A percentile compares a stretch with the other conserved stretches of the same genome.
Conservation (phyloP, 495 filamentous ascomycete species). For the Neurospora hispaniola region DNA sequence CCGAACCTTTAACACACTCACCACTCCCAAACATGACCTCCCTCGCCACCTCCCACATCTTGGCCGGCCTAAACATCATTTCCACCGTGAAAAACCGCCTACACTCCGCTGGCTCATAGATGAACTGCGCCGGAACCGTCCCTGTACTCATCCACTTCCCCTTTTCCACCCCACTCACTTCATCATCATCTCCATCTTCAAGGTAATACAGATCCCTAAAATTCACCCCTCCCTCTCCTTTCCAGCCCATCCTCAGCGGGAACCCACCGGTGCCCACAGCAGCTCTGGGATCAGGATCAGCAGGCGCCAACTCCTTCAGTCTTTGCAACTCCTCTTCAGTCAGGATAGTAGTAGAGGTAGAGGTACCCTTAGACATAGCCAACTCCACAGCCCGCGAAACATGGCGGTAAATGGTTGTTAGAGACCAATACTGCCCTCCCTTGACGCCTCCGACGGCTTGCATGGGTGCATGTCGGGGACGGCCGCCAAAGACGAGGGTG, state of each 20-base stretch:
- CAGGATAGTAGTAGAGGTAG: no score
- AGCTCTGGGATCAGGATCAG: no score
- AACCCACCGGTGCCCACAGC: not conserved
- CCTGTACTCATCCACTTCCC: not conserved
- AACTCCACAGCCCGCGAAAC: not conserved
- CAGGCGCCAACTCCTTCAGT: not conserved
- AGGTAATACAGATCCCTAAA: not conserved
- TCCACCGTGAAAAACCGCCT: not conserved
- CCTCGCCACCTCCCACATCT: not conserved
- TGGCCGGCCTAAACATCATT: not conserved
- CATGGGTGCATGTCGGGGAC: not conserved
- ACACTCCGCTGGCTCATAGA: not conserved
- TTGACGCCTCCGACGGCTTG: not conserved
- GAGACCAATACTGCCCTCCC: not conserved
- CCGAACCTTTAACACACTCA: slow-evolving; percentile 5
- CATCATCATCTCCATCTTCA: not conserved
- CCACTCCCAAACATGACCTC: not conserved
- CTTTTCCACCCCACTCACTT: not conserved
- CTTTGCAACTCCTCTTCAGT: not conserved
- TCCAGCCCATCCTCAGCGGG: not conserved
- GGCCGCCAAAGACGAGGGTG: not conserved
- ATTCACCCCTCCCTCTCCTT: not conserved
- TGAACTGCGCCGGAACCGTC: not conserved
- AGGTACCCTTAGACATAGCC: not conserved
- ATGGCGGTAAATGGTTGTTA: not conserved